Percentiles rank a stretch among this genome's conserved stretches.
Evolutionary conservation across 106 monocot genomes (phyloP).

Genomic region (Dendrobium officinale): DNA sequence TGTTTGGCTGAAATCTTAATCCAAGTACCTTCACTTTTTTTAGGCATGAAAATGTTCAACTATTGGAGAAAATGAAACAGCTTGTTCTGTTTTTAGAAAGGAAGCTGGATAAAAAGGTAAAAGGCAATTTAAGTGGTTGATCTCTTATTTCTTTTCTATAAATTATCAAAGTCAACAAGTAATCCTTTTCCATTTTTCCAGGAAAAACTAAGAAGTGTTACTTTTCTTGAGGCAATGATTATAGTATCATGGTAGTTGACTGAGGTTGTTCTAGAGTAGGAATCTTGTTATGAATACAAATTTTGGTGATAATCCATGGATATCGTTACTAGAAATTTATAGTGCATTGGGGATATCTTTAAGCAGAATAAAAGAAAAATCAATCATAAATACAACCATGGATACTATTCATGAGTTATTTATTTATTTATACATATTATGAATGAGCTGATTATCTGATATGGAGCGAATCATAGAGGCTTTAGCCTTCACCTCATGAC

Average conservation of each 20-base stretch:
- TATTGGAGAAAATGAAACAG: constrained; percentile 88
- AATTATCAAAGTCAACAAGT: neutral
- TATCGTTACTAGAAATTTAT: no score
- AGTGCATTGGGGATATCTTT: no score
- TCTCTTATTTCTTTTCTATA: neutral
- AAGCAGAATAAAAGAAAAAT: no score
- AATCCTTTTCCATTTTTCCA: neutral
- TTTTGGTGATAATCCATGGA: no score
- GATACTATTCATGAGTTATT: no score
- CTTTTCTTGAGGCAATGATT: neutral
- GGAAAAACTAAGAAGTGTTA: neutral
- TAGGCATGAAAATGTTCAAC: constrained; percentile 80
- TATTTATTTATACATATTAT: no score
- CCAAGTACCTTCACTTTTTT: constrained; percentile 7
- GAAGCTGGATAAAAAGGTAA: constrained; percentile 90
- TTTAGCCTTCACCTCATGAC: no score
- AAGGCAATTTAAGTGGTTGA: neutral
- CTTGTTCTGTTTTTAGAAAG: constrained; percentile 80
- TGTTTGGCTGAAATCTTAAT: neutral
- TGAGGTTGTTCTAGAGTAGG: no score
- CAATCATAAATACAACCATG: no score
- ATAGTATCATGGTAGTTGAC: neutral
- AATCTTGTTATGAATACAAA: no score
- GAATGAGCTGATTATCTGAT: no score
- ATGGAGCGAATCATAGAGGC: no score